These are phyloP conservation scores for Botrytis sinoallii DNA, from an alignment of 2,329 filamentous ascomycete genomes.

Conservation along the genomic window DNA sequence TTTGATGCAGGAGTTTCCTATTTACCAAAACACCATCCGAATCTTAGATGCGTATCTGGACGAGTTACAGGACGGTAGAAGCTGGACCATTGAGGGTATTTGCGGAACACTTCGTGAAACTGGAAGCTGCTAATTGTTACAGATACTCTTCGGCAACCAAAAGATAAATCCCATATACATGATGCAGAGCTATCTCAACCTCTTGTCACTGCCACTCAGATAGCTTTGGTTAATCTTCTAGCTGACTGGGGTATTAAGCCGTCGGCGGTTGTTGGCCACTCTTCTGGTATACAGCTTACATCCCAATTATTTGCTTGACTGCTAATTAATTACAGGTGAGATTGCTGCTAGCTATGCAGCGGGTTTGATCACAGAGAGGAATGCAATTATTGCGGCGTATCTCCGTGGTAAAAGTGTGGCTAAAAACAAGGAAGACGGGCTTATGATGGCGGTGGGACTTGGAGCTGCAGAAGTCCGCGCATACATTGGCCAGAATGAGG, in stretches of 20 bases:
- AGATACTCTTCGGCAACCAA: slow-evolving; percentile 18
- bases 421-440: background rate
- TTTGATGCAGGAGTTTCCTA: background rate
- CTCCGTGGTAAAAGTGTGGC: background rate
- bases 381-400: slow-evolving; percentile 5
- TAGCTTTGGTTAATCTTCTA: slow-evolving; percentile 31
- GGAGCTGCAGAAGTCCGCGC: background rate
- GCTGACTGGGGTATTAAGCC: slow-evolving; percentile 23
- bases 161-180: slow-evolving; percentile 28
- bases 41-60: too few relatives aligned
- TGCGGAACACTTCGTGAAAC: too few relatives aligned
- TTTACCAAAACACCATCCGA: too few relatives aligned
- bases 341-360: slow-evolving; percentile 40
- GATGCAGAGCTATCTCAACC: slow-evolving; percentile 21
- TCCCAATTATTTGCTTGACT: too few relatives aligned
- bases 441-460: background rate
- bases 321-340: slow-evolving; percentile 18
- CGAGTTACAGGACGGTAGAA: too few relatives aligned
- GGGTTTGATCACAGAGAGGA: slow-evolving; percentile 24
- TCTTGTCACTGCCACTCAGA: slow-evolving; percentile 28
- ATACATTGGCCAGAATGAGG: background rate
- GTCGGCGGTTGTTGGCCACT: slow-evolving; percentile 32
- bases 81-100: too few relatives aligned
- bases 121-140: too few relatives aligned
- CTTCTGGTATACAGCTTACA: slow-evolving; percentile 22